Evolutionary conservation across 352 stramenopile genomes (phyloP).

Genomic region (Pilasporangium apinafurcum): DNA sequence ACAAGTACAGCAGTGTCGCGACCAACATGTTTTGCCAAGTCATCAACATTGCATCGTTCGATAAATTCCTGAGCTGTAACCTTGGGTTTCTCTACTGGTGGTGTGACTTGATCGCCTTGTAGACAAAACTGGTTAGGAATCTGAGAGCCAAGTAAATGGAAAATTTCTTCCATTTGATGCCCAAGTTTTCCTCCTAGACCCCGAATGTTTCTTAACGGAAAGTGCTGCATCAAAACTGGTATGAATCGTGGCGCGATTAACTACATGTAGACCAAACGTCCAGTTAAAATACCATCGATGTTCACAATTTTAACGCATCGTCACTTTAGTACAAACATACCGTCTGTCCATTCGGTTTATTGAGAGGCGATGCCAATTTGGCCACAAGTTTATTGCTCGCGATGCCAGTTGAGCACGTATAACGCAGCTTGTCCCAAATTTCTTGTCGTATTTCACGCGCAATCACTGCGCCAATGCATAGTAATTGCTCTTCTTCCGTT

Average conservation of each 20-base stretch:
- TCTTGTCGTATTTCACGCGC: slow-evolving; percentile 64
- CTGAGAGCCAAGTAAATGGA: slow-evolving; percentile 22
- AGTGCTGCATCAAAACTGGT: slow-evolving; percentile 52
- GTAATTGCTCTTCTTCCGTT: slow-evolving; percentile 51
- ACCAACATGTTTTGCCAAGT: slow-evolving; percentile 48
- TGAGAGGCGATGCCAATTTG: slow-evolving; percentile 72
- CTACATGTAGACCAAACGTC: slow-evolving; percentile 9
- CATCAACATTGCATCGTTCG: slow-evolving; percentile 38
- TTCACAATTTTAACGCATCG: neutral
- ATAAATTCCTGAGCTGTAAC: slow-evolving; percentile 45
- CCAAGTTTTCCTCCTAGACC: slow-evolving; percentile 76
- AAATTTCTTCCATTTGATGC: slow-evolving; percentile 56
- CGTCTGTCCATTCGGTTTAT: slow-evolving; percentile 78
- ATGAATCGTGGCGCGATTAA: slow-evolving; percentile 64
- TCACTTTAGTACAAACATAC: slow-evolving; percentile 7
- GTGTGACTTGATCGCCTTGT: slow-evolving; percentile 1
- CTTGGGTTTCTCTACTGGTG: slow-evolving; percentile 14
- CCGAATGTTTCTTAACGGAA: slow-evolving; percentile 66
- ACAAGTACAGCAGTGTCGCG: slow-evolving; percentile 54
- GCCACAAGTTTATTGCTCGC: slow-evolving; percentile 74
- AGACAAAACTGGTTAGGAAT: neutral
- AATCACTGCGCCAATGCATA: slow-evolving; percentile 60
- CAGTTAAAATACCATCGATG: neutral
- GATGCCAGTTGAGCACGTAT: slow-evolving; percentile 74
- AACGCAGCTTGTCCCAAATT: slow-evolving; percentile 60